Evolutionary conservation across 805 yeast species (phyloP).

Genomic region (Ogataea nonfermentans): DNA sequence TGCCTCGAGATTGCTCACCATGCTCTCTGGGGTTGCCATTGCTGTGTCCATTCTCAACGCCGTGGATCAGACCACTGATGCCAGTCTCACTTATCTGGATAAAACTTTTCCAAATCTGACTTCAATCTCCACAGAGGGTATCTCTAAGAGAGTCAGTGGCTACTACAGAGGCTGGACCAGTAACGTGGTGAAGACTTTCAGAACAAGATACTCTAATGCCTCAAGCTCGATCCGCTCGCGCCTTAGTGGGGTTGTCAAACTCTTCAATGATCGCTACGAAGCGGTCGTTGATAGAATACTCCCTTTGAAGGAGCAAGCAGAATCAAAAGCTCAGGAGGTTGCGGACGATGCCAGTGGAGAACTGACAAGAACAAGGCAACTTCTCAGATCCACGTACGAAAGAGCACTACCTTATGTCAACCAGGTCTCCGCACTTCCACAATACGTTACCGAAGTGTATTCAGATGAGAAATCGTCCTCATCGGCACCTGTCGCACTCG

Average conservation of each 20-base stretch:
- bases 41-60: constrained; percentile 20
- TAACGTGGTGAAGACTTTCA: constrained; percentile 12
- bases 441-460: constrained; percentile 34
- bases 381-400: constrained; percentile 28
- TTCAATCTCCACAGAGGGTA: constrained; percentile 21
- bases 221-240: constrained; percentile 13
- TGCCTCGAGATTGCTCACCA: constrained; percentile 10
- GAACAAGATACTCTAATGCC: constrained; percentile 14
- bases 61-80: constrained; percentile 26
- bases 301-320: constrained; percentile 24
- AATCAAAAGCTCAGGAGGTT: constrained; percentile 8
- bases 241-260: constrained; percentile 29
- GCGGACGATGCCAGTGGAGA: constrained; percentile 21
- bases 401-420: constrained; percentile 31
- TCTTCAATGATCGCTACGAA: constrained; percentile 33
- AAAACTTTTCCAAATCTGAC: constrained; percentile 30
- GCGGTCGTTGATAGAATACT: constrained; percentile 26
- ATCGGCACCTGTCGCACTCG: constrained; percentile 34
- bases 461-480: constrained; percentile 29
- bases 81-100: constrained; percentile 30
- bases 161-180: constrained; percentile 14
- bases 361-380: constrained; percentile 25
- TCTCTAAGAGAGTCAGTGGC: constrained; percentile 7
- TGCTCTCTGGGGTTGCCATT: constrained; percentile 21
- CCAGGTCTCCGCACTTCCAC: constrained; percentile 29